Base-by-base conservation (phyloP, 2,329 filamentous ascomycete species). In the Teratosphaeria zuluensis region DNA sequence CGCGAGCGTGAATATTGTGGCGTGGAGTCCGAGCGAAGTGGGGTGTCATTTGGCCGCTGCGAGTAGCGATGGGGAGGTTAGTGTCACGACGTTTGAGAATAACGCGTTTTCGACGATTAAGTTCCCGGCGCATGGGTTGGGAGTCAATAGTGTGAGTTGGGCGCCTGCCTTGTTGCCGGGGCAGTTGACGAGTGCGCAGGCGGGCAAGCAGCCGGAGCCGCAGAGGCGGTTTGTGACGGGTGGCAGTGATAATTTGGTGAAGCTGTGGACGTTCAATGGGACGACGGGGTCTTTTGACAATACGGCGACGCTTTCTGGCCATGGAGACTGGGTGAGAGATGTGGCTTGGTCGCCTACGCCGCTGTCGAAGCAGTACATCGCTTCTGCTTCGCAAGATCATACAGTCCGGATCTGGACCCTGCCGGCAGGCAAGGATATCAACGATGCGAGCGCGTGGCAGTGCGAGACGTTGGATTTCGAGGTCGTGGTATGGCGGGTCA, bases 301-400 rank as follows among this genome's bases (percentile, higher is more conserved):
- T 61, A 67, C 85, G 70, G 77, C 74, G 31, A 88, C 87, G 11
- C 79, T 99, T 64, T 76, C 81, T 1, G 94, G 94, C 63, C 94
- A 99, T 77, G 83, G 84, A 5, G 94, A 97, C 78, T 99, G 94
- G 94, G 94, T 99, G 58, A 86, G 94, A 63, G 94, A 99, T 74
- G 94, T 99, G 12, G 90, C 92, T 14, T 99, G 94, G 94, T 92
- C 89, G 55, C 94, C 94, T 11, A 96, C 91, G 28, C 89, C 97
- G 58, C 81, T 99, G 60, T 89, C 92, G 69, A 96, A 96, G 81
- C 90, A 87, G 59, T 99, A 99, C 78, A 96, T 99, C 72, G 94
- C 94, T 32, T 92, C 88, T 54, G 94, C 92, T 11, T 92, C 88
- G 57, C 92, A 97, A 78, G 94, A 99, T 75, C 95, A 95, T 82